Conservation (phyloP, 495 filamentous ascomycete species). For the Penicillium paradoxum region DNA sequence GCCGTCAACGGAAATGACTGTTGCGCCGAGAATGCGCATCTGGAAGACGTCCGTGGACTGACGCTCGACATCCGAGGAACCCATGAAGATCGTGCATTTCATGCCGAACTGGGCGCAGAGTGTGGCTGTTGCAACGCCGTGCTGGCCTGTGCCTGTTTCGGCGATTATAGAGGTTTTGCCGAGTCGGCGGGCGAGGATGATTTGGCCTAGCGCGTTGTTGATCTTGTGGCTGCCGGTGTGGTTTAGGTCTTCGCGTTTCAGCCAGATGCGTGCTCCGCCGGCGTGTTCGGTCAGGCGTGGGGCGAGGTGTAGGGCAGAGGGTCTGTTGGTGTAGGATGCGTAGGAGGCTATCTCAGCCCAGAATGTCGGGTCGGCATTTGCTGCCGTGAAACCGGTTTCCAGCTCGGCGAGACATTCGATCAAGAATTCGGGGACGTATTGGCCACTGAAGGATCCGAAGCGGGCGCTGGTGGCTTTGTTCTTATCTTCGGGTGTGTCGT, state of each 20-base stretch:
- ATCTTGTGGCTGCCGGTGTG: slow-evolving; percentile 86
- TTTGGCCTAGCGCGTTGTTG: slow-evolving; percentile 89
- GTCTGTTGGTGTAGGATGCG: slow-evolving; percentile 3
- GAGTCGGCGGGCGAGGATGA: slow-evolving; percentile 72
- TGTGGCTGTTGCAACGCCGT: slow-evolving; percentile 91
- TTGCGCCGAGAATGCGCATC: slow-evolving; percentile 84
- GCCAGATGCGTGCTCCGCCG: slow-evolving; percentile 88
- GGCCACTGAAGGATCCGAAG: slow-evolving; percentile 8
- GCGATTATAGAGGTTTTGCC: slow-evolving; percentile 93
- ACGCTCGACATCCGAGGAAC: slow-evolving; percentile 85
- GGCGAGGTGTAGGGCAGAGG: slow-evolving; percentile 50
- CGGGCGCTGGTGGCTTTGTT: background rate
- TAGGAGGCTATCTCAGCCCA: slow-evolving; percentile 9
- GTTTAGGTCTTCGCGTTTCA: slow-evolving; percentile 93
- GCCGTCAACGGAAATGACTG: slow-evolving; percentile 64
- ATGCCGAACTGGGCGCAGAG: slow-evolving; percentile 92
- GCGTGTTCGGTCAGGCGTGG: slow-evolving; percentile 80
- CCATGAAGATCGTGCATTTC: slow-evolving; percentile 95
- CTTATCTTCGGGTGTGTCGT: background rate
- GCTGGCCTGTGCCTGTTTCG: slow-evolving; percentile 90
- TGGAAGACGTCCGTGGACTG: slow-evolving; percentile 93
- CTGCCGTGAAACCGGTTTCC: background rate
- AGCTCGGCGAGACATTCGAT: slow-evolving; percentile 7
- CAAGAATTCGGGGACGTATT: slow-evolving; percentile 8
- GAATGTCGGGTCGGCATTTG: slow-evolving; percentile 5